phyloP scores from a whole-genome alignment of 495 filamentous ascomycete genomes.

The Penicillium nucicola region DNA sequence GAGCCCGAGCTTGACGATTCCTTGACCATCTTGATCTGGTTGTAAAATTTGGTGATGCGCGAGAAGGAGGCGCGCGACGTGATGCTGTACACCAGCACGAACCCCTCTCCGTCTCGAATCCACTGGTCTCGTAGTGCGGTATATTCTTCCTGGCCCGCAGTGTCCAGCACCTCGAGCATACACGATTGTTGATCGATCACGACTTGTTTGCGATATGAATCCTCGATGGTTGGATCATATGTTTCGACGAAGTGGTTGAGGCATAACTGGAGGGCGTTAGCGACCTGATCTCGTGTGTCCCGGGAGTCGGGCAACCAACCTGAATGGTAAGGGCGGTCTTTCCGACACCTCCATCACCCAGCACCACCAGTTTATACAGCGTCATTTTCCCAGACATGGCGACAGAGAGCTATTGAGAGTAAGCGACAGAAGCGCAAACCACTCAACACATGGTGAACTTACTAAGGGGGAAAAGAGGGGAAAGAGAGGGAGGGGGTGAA shows the following conservation, averaged over 20 bases:
- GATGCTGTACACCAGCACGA: conserved; percentile 97
- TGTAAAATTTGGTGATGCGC: conserved; percentile 91
- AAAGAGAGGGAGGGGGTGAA: conserved; percentile 4
- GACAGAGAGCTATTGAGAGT: conserved; percentile 13
- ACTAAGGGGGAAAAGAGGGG: conserved; percentile 3
- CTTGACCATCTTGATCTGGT: conserved; percentile 96
- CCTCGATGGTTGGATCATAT: conserved; percentile 96
- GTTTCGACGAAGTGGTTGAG: conserved; percentile 79
- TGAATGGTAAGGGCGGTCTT: conserved; percentile 98
- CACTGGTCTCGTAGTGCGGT: conserved; percentile 96
- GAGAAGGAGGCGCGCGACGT: conserved; percentile 92
- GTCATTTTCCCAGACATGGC: conserved; percentile 83
- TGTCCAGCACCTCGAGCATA: conserved; percentile 98
- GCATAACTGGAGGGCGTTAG: conserved; percentile 52
- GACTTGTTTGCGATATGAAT: conserved; percentile 97
- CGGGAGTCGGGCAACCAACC: conserved; percentile 49
- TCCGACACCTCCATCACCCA: conserved; percentile 89
- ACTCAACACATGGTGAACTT: too few relatives aligned
- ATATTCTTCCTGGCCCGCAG: conserved; percentile 99
- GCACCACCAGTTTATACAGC: conserved; percentile 96
- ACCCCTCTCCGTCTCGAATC: conserved; percentile 97
- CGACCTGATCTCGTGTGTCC: conserved; percentile 7
- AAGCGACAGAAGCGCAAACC: background rate
- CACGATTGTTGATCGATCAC: conserved; percentile 95
- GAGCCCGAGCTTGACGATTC: conserved; percentile 78